phyloP scores from a whole-genome alignment of 257 asterid genomes.

The Penstemon eatonii region DNA sequence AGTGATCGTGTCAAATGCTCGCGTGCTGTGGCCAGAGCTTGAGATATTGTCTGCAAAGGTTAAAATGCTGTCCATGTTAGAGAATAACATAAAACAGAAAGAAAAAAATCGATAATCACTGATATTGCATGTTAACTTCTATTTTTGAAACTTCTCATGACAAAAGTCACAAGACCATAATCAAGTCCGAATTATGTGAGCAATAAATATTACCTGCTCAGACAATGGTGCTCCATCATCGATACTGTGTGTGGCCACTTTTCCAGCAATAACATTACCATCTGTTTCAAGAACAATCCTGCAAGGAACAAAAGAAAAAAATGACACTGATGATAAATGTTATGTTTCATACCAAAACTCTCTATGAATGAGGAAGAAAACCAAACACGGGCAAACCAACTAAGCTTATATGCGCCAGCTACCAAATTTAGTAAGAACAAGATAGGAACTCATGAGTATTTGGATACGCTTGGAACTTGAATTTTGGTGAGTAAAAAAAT shows the following conservation, averaged over 20 bases:
- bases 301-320: conserved; percentile 18
- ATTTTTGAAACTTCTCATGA: not conserved
- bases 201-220: conserved; percentile 64
- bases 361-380: not conserved
- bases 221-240: conserved; percentile 87
- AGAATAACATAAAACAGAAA: not conserved
- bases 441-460: no score
- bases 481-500: no score
- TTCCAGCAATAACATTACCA: conserved; percentile 85
- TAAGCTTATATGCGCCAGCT: not conserved
- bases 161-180: not conserved
- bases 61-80: not conserved
- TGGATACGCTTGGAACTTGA: no score
- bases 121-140: not conserved
- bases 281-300: conserved; percentile 95
- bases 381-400: not conserved
- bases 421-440: not conserved
- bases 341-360: not conserved
- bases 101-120: not conserved
- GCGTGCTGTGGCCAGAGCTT: conserved; percentile 79
- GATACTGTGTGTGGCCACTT: conserved; percentile 72
- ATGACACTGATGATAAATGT: not conserved
- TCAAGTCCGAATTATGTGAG: not conserved
- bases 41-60: conserved; percentile 62
- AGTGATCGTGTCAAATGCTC: conserved; percentile 79